These are phyloP conservation scores for Crithidia sp. DNA, from an alignment of 208 protist species.

Conservation along the genomic window DNA sequence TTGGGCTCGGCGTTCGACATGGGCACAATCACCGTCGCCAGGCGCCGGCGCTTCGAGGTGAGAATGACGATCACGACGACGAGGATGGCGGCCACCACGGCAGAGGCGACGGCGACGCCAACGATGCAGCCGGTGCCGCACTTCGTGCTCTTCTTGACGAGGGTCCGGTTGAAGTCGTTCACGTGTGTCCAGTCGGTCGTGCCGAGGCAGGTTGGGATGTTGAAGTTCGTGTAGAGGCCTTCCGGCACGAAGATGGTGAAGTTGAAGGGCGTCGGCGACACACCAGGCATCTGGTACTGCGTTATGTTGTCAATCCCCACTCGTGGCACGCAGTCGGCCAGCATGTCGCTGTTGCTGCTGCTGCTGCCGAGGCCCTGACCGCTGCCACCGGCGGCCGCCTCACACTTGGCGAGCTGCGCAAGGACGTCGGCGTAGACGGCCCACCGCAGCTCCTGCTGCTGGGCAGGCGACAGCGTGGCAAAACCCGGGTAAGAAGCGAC, in stretches of 20 bases:
- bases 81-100: slow-evolving; percentile 59
- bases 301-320: slow-evolving; percentile 66
- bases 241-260: slow-evolving; percentile 57
- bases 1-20: slow-evolving; percentile 36
- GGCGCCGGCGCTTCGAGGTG: slow-evolving; percentile 72
- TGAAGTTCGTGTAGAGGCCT: slow-evolving; percentile 39
- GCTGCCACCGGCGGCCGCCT: not conserved
- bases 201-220: slow-evolving; percentile 47
- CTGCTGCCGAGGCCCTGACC: not conserved
- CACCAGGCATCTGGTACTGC: slow-evolving; percentile 5
- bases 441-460: slow-evolving; percentile 51
- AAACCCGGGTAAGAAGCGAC: slow-evolving; percentile 33
- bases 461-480: slow-evolving; percentile 20
- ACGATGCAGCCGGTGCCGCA: slow-evolving; percentile 80
- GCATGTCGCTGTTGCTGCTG: slow-evolving; percentile 7
- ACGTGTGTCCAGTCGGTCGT: slow-evolving; percentile 42
- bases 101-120: slow-evolving; percentile 60
- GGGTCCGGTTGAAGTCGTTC: slow-evolving; percentile 26
- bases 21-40: slow-evolving; percentile 74
- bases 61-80: slow-evolving; percentile 65
- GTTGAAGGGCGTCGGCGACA: slow-evolving; percentile 26
- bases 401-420: slow-evolving; percentile 33
- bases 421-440: slow-evolving; percentile 35
- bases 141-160: slow-evolving; percentile 5
- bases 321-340: slow-evolving; percentile 26